Conservation (phyloP, 2,329 filamentous ascomycete genomes). For the Colletotrichum lindemuthianum region DNA sequence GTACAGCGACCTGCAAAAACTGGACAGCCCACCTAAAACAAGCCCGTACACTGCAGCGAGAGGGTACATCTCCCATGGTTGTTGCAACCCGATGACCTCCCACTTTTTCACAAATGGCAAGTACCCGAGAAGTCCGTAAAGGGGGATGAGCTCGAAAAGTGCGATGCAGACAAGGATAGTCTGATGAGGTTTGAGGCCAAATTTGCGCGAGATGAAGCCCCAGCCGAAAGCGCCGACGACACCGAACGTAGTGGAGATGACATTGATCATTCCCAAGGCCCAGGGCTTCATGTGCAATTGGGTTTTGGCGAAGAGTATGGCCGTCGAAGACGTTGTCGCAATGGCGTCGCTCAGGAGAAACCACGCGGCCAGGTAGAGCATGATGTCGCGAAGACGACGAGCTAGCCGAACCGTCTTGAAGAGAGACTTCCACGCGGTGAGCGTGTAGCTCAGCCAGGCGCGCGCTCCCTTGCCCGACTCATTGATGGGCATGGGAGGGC, state of each 20-base stretch:
- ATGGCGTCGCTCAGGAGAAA: constrained; percentile 95
- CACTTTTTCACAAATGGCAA: constrained; percentile 79
- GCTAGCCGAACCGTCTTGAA: constrained; percentile 83
- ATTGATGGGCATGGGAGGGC: constrained; percentile 74
- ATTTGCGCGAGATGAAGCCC: constrained; percentile 78
- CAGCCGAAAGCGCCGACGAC: constrained; percentile 91
- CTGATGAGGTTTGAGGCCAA: constrained; percentile 80
- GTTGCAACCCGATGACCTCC: constrained; percentile 86
- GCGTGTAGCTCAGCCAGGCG: constrained; percentile 76
- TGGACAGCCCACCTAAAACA: constrained; percentile 90
- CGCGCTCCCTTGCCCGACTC: constrained; percentile 49
- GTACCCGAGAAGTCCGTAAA: constrained; percentile 91
- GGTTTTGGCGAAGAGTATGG: constrained; percentile 95
- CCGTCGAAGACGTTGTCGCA: constrained; percentile 93
- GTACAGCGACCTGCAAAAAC: constrained; percentile 91
- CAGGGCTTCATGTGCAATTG: constrained; percentile 89
- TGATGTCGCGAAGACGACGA: constrained; percentile 75
- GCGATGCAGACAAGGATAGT: constrained; percentile 93
- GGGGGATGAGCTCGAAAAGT: constrained; percentile 89
- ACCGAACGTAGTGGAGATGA: constrained; percentile 86
- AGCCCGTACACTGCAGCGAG: constrained; percentile 91
- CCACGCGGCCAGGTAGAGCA: constrained; percentile 88
- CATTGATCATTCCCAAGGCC: constrained; percentile 90
- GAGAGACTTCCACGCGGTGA: constrained; percentile 87
- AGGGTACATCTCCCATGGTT: constrained; percentile 97